Base-by-base conservation (phyloP, 179 eudicot species). In the Camellia oleifera region DNA sequence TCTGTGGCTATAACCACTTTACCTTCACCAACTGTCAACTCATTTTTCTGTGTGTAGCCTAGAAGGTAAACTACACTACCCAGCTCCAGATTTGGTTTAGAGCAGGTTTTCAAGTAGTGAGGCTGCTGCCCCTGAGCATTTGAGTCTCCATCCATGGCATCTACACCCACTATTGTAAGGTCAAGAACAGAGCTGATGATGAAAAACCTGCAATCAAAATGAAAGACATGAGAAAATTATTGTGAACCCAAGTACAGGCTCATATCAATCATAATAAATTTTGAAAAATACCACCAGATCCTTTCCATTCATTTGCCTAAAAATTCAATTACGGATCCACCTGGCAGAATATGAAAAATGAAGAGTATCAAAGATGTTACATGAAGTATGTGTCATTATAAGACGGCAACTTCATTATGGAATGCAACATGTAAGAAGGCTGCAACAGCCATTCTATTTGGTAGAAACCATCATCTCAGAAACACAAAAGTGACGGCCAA, bases 1-100 rank as follows among this genome's bases (percentile, higher is more conserved):
- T 96, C 99, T 0, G 99, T 96, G 81, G 98, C 97, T 84, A 96
- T 94, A 42, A 94, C 93, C 18, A 96, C 97, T 81, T 96, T 96
- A 14, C 98, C 96, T 84, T 96, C 99, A 20, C 98, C 97, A n/a
- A 94, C 80, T 4, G 90, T 82, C 83, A 96, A 82, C 75, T 92
- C 92, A 18, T 84, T 87, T 80, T 93, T 89, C 61, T 86, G 85
- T 1, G 96, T 87, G 77, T 91, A 87, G 3, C 99, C 99, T 42
- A 96, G 83, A 73, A 94, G 88, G 82, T 91, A 96, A 65, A 96
- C 96, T 17, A 78, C 77, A 82, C 82, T 90, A 32, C 99, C 99
- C 56, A 96, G 84, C 66, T 94, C 97, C 6, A 96, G 87, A 79
- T 86, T 88, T 50, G 93, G 88, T 80, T 92, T 96, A 54, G 97